These are phyloP conservation scores for Plicaturopsis crispa DNA, from an alignment of 768 basidiomycete genomes.

Conservation along the genomic window DNA sequence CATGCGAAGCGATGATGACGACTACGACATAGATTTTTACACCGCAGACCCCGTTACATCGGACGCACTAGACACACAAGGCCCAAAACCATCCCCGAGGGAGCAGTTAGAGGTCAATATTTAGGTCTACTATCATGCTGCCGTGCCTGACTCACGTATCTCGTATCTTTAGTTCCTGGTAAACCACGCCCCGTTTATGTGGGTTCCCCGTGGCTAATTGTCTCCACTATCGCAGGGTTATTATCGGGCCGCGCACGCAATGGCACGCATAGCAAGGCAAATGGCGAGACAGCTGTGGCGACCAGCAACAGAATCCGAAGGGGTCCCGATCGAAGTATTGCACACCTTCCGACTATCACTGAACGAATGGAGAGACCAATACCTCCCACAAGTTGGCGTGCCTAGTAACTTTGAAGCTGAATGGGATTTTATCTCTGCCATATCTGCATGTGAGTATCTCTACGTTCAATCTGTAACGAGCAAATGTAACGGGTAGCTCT, in stretches of 20 bases:
- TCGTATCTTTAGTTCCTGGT: conserved; percentile 53
- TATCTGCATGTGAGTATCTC: conserved; percentile 46
- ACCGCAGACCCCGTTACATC: conserved; percentile 55
- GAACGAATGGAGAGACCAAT: conserved; percentile 67
- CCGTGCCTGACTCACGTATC: too few species aligned
- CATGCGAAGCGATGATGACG: conserved; percentile 59
- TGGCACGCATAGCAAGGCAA: conserved; percentile 77
- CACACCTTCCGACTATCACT: conserved; percentile 48
- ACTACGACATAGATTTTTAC: conserved; percentile 88
- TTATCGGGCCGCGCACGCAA: conserved; percentile 73
- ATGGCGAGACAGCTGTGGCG: conserved; percentile 80
- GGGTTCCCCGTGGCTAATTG: conserved; percentile 6
- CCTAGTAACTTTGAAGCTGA: conserved; percentile 76
- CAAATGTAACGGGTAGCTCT: conserved; percentile 3
- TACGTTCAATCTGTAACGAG: background rate
- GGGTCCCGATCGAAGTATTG: conserved; percentile 66
- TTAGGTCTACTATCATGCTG: too few species aligned
- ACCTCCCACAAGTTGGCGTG: conserved; percentile 75
- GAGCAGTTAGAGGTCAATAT: conserved; percentile 70
- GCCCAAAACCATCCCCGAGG: conserved; percentile 50
- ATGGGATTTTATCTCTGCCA: conserved; percentile 87
- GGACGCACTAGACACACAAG: conserved; percentile 35
- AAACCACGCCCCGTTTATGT: conserved; percentile 14
- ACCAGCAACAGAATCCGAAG: conserved; percentile 68
- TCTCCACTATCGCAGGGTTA: conserved; percentile 50